Percentiles rank a stretch among this genome's conserved stretches.
Evolutionary conservation across 2,329 filamentous ascomycete species (phyloP).

Genomic region (Exophiala sp.): DNA sequence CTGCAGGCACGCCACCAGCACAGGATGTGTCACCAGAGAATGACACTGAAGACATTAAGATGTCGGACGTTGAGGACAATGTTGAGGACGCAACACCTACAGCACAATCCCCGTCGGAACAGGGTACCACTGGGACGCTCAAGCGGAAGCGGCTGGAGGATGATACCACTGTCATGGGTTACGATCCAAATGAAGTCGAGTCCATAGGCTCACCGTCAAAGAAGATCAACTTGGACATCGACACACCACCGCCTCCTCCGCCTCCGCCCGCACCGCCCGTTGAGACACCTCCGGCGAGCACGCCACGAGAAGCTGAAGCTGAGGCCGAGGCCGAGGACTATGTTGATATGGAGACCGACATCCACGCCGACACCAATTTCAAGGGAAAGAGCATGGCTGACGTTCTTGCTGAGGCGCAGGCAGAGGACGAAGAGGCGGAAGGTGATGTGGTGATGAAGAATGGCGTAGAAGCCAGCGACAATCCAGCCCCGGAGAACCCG

Average conservation of each 20-base stretch:
- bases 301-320: constrained; percentile 19
- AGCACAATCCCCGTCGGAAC: constrained; percentile 15
- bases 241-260: constrained; percentile 33
- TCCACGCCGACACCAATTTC: constrained; percentile 28
- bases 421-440: constrained; percentile 23
- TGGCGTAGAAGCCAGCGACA: neutral
- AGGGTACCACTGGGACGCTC: constrained; percentile 33
- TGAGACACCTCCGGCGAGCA: constrained; percentile 24
- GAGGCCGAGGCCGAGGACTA: constrained; percentile 4
- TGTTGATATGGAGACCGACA: constrained; percentile 24
- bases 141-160: constrained; percentile 61
- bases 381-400: constrained; percentile 29
- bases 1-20: constrained; percentile 29
- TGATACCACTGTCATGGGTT: constrained; percentile 25
- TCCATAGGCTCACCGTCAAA: constrained; percentile 22
- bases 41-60: constrained; percentile 36
- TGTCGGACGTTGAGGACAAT: constrained; percentile 43
- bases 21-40: constrained; percentile 26
- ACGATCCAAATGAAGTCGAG: constrained; percentile 23
- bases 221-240: constrained; percentile 19
- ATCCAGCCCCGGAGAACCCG: constrained; percentile 8
- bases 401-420: constrained; percentile 28
- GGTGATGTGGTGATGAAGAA: constrained; percentile 14
- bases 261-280: constrained; percentile 29
- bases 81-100: constrained; percentile 35